Base-by-base conservation (phyloP, 257 asterid species). In the Nicotiana otophora region DNA sequence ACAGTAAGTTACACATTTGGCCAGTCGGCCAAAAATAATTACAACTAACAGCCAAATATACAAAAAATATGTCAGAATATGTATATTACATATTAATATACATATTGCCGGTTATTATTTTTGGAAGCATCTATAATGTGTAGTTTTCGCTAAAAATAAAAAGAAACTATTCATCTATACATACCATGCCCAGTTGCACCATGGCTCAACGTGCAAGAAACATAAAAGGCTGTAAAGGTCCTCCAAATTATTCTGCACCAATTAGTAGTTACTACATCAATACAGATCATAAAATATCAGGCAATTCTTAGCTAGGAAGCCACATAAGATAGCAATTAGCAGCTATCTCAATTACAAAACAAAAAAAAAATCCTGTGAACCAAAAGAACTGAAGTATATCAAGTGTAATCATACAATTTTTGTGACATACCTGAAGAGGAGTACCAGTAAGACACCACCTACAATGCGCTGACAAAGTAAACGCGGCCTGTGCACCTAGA, bases 121-220 rank as follows among this genome's bases (percentile, higher is more conserved):
- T 31, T 31, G 34, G 34, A 31, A 31, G 34, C 34, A 31, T 31
- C 34, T 31, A 31, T 3, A 31, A 31, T 31, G 34, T 31, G 34
- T 31, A 31, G 34, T 31, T 31, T 31, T 31, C 34, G 34, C 34
- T 3, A 31, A 31, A 36, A 67, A 69, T 0, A 0, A 69, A 69
- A 9, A 69, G 10, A 69, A 34, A 19, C 55, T 34, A 0, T 75
- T 19, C 30, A 39, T 33, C 1, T 26, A 54, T 75, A 57, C 92
- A 58, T 91, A 94, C 98, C 98, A 94, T 8, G 94, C 93, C 98
- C 98, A 94, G 84, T 94, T 94, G 91, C 97, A 94, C 98, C 98
- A 94, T 20, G 98, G 97, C 84, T 94, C 98, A 8, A 94, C 97
- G 20, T 86, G 97, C 95, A 94, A 90, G 90, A 94, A 94, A 89